phyloP scores from a whole-genome alignment of 2,329 filamentous ascomycete genomes.

The Berkeleyomyces rouxiae region DNA sequence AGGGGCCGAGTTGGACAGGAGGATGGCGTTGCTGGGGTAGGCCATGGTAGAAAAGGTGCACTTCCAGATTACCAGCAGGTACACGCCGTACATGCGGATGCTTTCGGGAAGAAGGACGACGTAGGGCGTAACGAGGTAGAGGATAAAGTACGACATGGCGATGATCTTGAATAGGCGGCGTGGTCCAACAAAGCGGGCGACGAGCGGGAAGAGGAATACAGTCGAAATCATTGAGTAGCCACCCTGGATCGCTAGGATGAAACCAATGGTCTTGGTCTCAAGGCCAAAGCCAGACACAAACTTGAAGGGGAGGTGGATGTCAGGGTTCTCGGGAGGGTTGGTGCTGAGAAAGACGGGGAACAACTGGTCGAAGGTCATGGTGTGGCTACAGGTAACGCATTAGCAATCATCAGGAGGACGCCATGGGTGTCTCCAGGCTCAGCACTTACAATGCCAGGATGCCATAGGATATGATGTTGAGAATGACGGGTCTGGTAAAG shows the following conservation, averaged over 20 bases:
- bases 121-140: constrained; percentile 82
- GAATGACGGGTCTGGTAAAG: constrained; percentile 70
- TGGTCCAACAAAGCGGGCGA: constrained; percentile 59
- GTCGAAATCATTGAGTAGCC: constrained; percentile 79
- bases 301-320: constrained; percentile 57
- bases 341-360: constrained; percentile 85
- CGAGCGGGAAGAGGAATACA: constrained; percentile 64
- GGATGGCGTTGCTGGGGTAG: constrained; percentile 77
- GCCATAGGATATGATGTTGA: constrained; percentile 80
- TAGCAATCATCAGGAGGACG: constrained; percentile 3
- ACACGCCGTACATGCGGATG: constrained; percentile 58
- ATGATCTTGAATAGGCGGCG: constrained; percentile 69
- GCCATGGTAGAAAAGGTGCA: constrained; percentile 83
- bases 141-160: constrained; percentile 65
- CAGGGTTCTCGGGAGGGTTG: constrained; percentile 30
- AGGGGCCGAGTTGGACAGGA: constrained; percentile 76
- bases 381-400: constrained; percentile 46
- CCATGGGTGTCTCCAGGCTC: constrained; percentile 7
- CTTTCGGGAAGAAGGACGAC: constrained; percentile 63
- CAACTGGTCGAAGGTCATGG: constrained; percentile 89
- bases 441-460: constrained; percentile 71
- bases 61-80: constrained; percentile 69
- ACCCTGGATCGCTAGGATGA: constrained; percentile 78
- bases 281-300: constrained; percentile 79
- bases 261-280: constrained; percentile 66